Percentiles rank a stretch among this genome's conserved stretches.
phyloP scores from a whole-genome alignment of 2,329 filamentous ascomycete species.

The Epichloe gansuensis region DNA sequence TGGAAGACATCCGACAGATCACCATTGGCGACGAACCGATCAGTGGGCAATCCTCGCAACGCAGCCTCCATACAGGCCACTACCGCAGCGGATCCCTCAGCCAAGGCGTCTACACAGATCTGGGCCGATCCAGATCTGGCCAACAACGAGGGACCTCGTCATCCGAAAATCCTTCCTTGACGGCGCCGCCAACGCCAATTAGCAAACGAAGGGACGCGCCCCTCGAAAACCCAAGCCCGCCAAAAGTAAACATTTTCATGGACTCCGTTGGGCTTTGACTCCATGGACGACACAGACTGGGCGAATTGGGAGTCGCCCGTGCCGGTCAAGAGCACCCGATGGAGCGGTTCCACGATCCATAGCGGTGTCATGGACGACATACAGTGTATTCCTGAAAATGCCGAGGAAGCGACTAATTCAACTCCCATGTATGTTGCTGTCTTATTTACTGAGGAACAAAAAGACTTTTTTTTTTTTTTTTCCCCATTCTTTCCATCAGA shows the following conservation, averaged over 20 bases:
- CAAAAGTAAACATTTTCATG: constrained; percentile 46
- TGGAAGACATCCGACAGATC: constrained; percentile 89
- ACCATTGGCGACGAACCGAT: constrained; percentile 90
- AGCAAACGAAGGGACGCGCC: constrained; percentile 16
- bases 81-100: constrained; percentile 4
- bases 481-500: not conserved
- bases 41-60: constrained; percentile 31
- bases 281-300: constrained; percentile 51
- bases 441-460: too few species aligned
- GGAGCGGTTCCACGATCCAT: constrained; percentile 50
- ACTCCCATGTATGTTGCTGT: constrained; percentile 5
- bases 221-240: constrained; percentile 25
- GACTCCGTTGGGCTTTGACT: constrained; percentile 45
- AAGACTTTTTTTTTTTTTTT: not conserved
- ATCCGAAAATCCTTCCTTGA: constrained; percentile 26
- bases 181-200: constrained; percentile 18
- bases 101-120: constrained; percentile 17
- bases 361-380: constrained; percentile 30
- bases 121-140: constrained; percentile 36
- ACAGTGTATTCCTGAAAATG: constrained; percentile 33
- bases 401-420: constrained; percentile 32
- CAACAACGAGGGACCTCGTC: constrained; percentile 30
- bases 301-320: constrained; percentile 49
- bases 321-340: constrained; percentile 44
- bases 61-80: constrained; percentile 5